phyloP scores from a whole-genome alignment of 2,329 filamentous ascomycete genomes.

The Diplocarpon mali region DNA sequence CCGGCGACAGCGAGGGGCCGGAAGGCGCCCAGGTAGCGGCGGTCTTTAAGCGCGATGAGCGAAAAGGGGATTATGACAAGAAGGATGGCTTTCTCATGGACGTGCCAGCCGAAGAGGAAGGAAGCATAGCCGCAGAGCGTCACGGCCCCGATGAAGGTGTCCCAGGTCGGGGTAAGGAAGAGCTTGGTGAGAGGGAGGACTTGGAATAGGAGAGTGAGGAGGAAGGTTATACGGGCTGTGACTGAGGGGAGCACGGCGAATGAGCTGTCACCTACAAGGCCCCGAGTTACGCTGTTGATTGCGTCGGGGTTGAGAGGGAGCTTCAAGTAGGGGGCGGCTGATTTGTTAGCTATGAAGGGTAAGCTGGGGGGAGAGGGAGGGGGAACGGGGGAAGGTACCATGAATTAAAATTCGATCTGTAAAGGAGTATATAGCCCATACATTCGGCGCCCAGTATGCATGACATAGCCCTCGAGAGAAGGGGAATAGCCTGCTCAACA shows the following conservation, averaged over 20 bases:
- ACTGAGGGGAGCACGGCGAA: conserved; percentile 91
- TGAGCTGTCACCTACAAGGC: conserved; percentile 82
- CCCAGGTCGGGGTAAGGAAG: conserved; percentile 71
- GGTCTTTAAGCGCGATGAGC: conserved; percentile 78
- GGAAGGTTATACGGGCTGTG: conserved; percentile 67
- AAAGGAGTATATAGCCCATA: conserved; percentile 97
- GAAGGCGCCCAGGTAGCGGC: conserved; percentile 85
- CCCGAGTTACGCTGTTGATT: conserved; percentile 79
- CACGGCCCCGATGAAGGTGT: conserved; percentile 77
- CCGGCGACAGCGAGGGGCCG: conserved; percentile 84
- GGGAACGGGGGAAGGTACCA: conserved; percentile 36
- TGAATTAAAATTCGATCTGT: conserved; percentile 72
- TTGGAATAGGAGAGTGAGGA: conserved; percentile 74
- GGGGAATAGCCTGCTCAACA: conserved; percentile 78
- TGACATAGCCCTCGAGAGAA: conserved; percentile 91
- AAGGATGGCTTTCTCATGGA: conserved; percentile 94
- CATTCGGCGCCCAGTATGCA: conserved; percentile 95
- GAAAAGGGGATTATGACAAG: conserved; percentile 93
- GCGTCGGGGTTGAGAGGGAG: conserved; percentile 63
- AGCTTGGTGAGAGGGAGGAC: conserved; percentile 70
- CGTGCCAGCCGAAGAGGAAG: conserved; percentile 97
- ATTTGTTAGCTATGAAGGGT: conserved; percentile 13
- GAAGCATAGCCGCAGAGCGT: conserved; percentile 93
- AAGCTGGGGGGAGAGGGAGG: conserved; percentile 22
- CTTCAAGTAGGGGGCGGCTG: conserved; percentile 73